These are phyloP conservation scores for Xylariaceae sp. DNA, from an alignment of 2,329 filamentous ascomycete species.

Conservation along the genomic window DNA sequence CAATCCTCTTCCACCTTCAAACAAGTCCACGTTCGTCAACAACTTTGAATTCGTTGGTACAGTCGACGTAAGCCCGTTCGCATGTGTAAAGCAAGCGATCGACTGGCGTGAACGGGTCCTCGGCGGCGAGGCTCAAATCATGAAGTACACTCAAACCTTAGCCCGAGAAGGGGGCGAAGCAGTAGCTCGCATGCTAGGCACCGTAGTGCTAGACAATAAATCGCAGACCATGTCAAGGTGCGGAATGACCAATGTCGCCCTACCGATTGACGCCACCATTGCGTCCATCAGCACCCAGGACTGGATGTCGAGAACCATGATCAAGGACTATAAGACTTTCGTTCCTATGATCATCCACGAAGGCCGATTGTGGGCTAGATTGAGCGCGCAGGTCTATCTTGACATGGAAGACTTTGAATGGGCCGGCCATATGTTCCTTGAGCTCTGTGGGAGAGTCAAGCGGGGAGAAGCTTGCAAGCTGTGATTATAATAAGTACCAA, in stretches of 20 bases:
- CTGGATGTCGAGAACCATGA: conserved; percentile 64
- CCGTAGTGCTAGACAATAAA: conserved; percentile 73
- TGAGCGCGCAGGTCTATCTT: conserved; percentile 87
- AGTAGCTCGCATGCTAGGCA: conserved; percentile 70
- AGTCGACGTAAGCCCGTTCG: conserved; percentile 72
- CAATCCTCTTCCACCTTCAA: conserved; percentile 51
- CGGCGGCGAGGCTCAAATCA: conserved; percentile 76
- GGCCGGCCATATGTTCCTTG: conserved; percentile 64
- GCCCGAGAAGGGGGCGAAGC: conserved; percentile 67
- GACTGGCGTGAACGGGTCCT: conserved; percentile 72
- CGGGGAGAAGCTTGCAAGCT: background rate
- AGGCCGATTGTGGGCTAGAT: conserved; percentile 70
- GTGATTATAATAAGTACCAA: background rate
- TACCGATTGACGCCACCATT: conserved; percentile 63
- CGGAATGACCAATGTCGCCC: conserved; percentile 73
- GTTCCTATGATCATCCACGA: conserved; percentile 68
- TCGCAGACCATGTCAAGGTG: conserved; percentile 68
- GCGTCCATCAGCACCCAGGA: conserved; percentile 46
- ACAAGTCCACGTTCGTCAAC: conserved; percentile 66
- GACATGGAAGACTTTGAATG: conserved; percentile 79
- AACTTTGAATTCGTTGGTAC: conserved; percentile 83
- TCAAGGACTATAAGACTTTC: conserved; percentile 73
- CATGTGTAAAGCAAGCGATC: conserved; percentile 75
- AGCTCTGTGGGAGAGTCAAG: conserved; percentile 50
- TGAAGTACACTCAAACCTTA: conserved; percentile 66